Percentiles rank a stretch among this genome's conserved stretches.
Conservation (phyloP, 2,329 filamentous ascomycete species). For the Cladosporium sp. region DNA sequence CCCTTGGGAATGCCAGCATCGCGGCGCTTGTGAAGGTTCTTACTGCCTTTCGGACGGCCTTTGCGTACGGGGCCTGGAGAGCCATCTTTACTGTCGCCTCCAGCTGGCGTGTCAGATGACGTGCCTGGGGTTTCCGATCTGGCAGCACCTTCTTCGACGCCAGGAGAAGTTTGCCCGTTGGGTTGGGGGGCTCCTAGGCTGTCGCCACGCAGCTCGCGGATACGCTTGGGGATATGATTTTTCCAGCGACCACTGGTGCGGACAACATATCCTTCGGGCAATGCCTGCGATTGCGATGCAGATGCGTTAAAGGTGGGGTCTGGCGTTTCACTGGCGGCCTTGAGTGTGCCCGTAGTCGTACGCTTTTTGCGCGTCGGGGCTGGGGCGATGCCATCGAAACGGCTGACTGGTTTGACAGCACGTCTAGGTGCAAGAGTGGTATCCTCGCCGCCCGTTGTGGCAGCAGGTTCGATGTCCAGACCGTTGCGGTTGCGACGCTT, state of each 20-base stretch:
- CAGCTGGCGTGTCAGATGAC: constrained; percentile 14
- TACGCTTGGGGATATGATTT: constrained; percentile 36
- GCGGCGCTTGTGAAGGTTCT: constrained; percentile 41
- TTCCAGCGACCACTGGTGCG: constrained; percentile 27
- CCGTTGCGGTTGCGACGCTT: constrained; percentile 38
- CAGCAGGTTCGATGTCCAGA: constrained; percentile 7
- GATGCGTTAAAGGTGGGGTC: constrained; percentile 14
- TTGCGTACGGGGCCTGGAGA: constrained; percentile 22
- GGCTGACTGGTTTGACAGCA: constrained; percentile 24
- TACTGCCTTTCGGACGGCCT: constrained; percentile 41
- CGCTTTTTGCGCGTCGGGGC: constrained; percentile 22
- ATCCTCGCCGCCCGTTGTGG: constrained; percentile 8
- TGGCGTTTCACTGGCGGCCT: constrained; percentile 21
- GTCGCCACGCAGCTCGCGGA: constrained; percentile 43
- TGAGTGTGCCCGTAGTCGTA: constrained; percentile 13
- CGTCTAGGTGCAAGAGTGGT: constrained; percentile 12
- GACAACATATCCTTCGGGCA: constrained; percentile 19
- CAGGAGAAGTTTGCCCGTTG: not conserved
- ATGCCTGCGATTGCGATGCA: constrained; percentile 5
- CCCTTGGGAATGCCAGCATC: constrained; percentile 48
- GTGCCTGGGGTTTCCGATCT: constrained; percentile 13
- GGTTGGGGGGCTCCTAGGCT: constrained; percentile 20
- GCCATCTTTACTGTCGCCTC: constrained; percentile 13
- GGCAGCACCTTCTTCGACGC: not conserved
- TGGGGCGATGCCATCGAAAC: constrained; percentile 26